Conservation (phyloP, 179 eudicot species). For the Beta corolliflora region DNA sequence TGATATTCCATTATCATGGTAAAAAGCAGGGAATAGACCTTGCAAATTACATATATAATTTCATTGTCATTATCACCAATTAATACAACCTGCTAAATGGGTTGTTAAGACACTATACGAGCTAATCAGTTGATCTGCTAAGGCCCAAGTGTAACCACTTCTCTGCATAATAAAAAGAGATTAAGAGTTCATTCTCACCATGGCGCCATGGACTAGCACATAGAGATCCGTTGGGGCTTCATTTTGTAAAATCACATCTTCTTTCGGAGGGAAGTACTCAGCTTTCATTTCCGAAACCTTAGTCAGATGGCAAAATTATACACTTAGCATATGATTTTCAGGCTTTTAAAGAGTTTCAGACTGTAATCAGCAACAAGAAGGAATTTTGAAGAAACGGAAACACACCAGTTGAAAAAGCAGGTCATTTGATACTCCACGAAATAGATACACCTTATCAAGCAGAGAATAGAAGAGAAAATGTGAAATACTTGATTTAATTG, state of each 20-base stretch:
- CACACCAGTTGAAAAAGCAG: conserved; percentile 78
- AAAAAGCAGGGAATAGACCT: too few relatives aligned
- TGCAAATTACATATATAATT: too few relatives aligned
- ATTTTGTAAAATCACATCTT: conserved; percentile 78
- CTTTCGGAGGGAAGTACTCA: conserved; percentile 81
- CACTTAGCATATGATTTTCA: too few relatives aligned
- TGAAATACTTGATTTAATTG: conserved; percentile 70
- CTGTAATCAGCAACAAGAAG: background rate
- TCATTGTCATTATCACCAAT: too few relatives aligned
- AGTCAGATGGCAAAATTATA: background rate
- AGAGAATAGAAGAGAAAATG: conserved; percentile 59
- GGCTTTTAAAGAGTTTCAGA: background rate
- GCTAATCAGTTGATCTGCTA: too few relatives aligned
- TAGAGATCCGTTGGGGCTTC: conserved; percentile 84
- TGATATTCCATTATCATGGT: too few relatives aligned
- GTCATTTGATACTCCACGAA: conserved; percentile 72
- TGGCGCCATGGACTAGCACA: conserved; percentile 66
- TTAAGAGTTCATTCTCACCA: conserved; percentile 49
- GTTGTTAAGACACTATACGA: too few relatives aligned
- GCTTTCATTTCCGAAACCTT: conserved; percentile 86
- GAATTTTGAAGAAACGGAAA: background rate
- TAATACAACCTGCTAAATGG: too few relatives aligned
- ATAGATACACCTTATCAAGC: conserved; percentile 72
- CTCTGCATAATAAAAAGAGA: too few relatives aligned
- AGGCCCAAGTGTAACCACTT: background rate